A percentile compares a stretch with the other conserved stretches of the same genome.
Conservation (phyloP, 1,139 yeast genomes). For the Suhomyces panamericanus region DNA sequence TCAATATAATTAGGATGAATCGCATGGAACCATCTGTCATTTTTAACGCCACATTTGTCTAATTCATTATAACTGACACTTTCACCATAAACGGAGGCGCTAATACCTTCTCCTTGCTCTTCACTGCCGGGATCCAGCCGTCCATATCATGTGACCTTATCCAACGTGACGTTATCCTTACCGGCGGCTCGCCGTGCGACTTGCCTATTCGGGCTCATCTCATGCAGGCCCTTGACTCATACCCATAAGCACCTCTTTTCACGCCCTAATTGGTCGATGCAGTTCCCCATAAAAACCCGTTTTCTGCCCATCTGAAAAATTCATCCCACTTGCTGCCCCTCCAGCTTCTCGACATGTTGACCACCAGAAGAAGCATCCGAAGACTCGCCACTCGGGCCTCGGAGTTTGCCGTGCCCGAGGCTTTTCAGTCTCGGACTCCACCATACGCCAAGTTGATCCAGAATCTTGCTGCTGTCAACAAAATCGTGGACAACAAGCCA, state of each 20-base stretch:
- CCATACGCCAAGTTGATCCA: constrained; percentile 77
- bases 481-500: constrained; percentile 66
- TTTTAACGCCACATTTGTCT: too few relatives aligned
- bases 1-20: too few relatives aligned
- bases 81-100: too few relatives aligned
- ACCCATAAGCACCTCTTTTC: constrained; percentile 8
- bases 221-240: constrained; percentile 9
- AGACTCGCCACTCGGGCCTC: constrained; percentile 35
- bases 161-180: background rate
- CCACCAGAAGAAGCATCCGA: constrained; percentile 18
- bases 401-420: constrained; percentile 50
- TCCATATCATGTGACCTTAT: background rate
- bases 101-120: too few relatives aligned
- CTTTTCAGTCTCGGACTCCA: constrained; percentile 71
- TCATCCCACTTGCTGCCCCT: background rate
- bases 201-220: constrained; percentile 7
- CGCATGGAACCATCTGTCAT: too few relatives aligned
- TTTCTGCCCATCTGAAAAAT: background rate
- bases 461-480: constrained; percentile 63
- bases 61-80: too few relatives aligned
- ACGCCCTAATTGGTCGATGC: constrained; percentile 9
- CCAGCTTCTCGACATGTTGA: constrained; percentile 6
- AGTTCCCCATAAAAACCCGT: constrained; percentile 1
- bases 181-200: constrained; percentile 7
- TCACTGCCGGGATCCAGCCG: too few relatives aligned